These are phyloP conservation scores for Neurospora sp. DNA, from an alignment of 495 filamentous ascomycete species.

Conservation along the genomic window DNA sequence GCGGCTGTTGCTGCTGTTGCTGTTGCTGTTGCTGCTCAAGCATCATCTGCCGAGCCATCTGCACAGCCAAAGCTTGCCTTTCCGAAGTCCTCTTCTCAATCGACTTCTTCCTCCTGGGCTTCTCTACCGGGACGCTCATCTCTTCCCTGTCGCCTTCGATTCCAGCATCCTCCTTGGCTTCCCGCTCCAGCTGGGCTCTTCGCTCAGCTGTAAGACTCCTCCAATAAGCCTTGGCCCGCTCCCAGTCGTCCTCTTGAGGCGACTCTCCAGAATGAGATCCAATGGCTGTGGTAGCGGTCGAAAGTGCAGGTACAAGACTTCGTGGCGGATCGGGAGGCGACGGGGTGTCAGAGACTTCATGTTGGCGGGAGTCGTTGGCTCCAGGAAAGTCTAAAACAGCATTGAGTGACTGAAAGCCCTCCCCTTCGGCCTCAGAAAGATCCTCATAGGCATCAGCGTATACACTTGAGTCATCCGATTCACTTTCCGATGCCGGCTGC, in stretches of 20 bases:
- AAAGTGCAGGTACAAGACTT: constrained; percentile 2
- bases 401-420: constrained; percentile 74
- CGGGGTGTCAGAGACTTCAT: neutral
- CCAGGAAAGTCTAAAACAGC: constrained; percentile 54
- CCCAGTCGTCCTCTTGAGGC: constrained; percentile 43
- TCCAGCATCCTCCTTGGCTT: constrained; percentile 40
- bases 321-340: neutral
- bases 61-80: constrained; percentile 17
- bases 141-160: constrained; percentile 36
- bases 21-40: constrained; percentile 6
- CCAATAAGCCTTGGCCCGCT: constrained; percentile 54
- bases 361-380: constrained; percentile 28
- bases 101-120: constrained; percentile 33
- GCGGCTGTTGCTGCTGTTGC: neutral
- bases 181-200: constrained; percentile 45
- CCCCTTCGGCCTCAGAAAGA: constrained; percentile 53
- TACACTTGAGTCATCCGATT: constrained; percentile 43
- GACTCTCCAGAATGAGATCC: constrained; percentile 5
- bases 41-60: constrained; percentile 19
- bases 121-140: constrained; percentile 11
- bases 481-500: constrained; percentile 3
- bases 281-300: constrained; percentile 8
- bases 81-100: constrained; percentile 19
- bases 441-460: constrained; percentile 88
- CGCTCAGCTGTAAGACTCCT: constrained; percentile 48